Evolutionary conservation across 441 rosid genomes (phyloP), one percentile per base, ranked within the genome.

Genomic region (Omphalea diandra): DNA sequence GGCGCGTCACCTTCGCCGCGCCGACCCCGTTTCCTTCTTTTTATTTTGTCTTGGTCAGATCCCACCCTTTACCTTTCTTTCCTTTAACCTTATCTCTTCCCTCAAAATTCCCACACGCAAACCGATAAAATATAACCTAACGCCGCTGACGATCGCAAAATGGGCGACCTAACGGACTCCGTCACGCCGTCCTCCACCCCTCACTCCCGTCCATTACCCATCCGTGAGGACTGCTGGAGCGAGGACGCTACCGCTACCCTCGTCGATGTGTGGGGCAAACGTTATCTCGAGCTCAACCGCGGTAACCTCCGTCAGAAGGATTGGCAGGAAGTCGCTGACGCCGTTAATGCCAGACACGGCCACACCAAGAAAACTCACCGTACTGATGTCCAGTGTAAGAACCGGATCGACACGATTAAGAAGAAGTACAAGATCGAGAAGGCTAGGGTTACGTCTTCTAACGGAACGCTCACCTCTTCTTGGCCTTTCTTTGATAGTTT

Each of bases 171-270:
- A 36, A 83, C 82, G 65, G 96, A 88, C 7, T 76, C 89, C 44
- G 74, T 79, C n/a, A 78, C 85, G 63, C 90, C 89, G 80, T 79
- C 86, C 36, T 4, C 79, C 76, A 18, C 84, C 5, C 67, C 83
- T 18, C 74, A 78, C 76, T 82, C 87, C 26, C 97, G 98, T 26
- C 77, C 93, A 31, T 54, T 89, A 5, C 92, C 98, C 4, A 82
- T 88, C 60, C 90, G 99, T 1, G 99, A 94, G 57, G 99, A 94
- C 62, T 94, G 96, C 86, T 94, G 98, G 99, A 90, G 91, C 81
- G 98, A 92, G 76, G 99, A 92, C 56, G 99, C 99, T 15, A 89
- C 97, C 17, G 84, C 88, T 43, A 94, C 99, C 50, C 97, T 94
- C 52, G 86, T 94, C 72, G 91, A 90, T 49, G 86, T 92, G 20